Base-by-base conservation (phyloP, 345 rosid species). In the Gossypium anomalum region DNA sequence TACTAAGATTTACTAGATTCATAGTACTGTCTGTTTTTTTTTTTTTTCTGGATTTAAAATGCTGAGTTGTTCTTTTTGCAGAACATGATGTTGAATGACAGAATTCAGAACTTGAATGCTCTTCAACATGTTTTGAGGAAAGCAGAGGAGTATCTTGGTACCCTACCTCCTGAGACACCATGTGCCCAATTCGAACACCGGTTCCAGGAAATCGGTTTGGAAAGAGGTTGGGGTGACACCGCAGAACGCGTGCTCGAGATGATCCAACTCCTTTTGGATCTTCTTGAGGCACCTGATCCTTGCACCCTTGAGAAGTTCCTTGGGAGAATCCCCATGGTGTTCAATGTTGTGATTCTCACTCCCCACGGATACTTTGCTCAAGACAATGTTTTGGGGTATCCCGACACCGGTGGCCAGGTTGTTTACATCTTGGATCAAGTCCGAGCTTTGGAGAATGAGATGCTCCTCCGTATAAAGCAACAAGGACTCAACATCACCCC, bases 351-450 rank as follows among this genome's bases (percentile, higher is more conserved):
- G 57, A 94, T 94, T 76, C 90, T 94, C 80, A 82, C 97, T 66
- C 98, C 98, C 14, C 98, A 94, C 76, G 98, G 98, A 38, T 94
- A 86, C 87, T 94, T 94, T 52, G 98, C 97, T 57, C 98, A 92
- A 75, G 97, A 92, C 89, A 83, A 94, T 73, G 98, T 94, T 72
- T 86, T 94, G 82, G 98, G 98, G 8, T 94, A 90, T 83, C 98
- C 98, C 11, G 98, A 94, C 80, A 94, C 98, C 1, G 98, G 98
- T 70, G 98, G 98, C 78, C 98, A 94, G 93, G 93, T 94, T 82
- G 98, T 94, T 41, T 94, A 94, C 81, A 94, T 94, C 83, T 81
- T 94, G 82, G 98, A 94, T 85, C 98, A 94, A 90, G 98, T 94
- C 44, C 97, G 98, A 49, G 98, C 98, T 41, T 51, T 94, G 62